Evolutionary conservation across 805 yeast species (phyloP).

Genomic region (Myxozyma udenii): DNA sequence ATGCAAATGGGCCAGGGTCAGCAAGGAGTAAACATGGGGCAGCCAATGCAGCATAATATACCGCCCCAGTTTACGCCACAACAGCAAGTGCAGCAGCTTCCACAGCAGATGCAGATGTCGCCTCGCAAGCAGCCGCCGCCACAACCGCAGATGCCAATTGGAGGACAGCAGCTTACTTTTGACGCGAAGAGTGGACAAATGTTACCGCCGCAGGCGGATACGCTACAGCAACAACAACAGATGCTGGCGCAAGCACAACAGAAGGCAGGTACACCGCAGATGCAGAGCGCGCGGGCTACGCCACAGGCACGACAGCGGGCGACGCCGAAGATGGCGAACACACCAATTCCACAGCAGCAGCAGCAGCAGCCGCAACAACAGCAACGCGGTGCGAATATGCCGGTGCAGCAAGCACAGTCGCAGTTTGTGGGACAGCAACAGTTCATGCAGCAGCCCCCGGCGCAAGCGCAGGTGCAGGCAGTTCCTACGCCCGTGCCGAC

Average conservation of each 20-base stretch:
- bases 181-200: constrained; percentile 4
- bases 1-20: background rate
- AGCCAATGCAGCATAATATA: background rate
- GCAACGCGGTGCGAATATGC: no score
- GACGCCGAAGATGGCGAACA: constrained; percentile 1
- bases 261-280: background rate
- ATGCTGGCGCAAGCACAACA: no score
- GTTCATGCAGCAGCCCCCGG: background rate
- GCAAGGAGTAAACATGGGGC: background rate
- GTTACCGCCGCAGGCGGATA: background rate
- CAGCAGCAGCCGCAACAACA: constrained; percentile 8
- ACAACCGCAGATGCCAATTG: background rate
- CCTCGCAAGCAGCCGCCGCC: background rate
- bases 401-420: constrained; percentile 5
- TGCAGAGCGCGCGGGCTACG: background rate
- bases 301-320: constrained; percentile 2
- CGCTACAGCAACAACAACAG: constrained; percentile 7
- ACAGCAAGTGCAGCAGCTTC: constrained; percentile 3
- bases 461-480: background rate
- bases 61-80: constrained; percentile 1
- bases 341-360: constrained; percentile 6
- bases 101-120: background rate
- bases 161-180: constrained; percentile 5
- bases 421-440: constrained; percentile 2
- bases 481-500: constrained; percentile 3